Base-by-base conservation (phyloP, 2,329 filamentous ascomycete genomes). In the Cercospora sp. region DNA sequence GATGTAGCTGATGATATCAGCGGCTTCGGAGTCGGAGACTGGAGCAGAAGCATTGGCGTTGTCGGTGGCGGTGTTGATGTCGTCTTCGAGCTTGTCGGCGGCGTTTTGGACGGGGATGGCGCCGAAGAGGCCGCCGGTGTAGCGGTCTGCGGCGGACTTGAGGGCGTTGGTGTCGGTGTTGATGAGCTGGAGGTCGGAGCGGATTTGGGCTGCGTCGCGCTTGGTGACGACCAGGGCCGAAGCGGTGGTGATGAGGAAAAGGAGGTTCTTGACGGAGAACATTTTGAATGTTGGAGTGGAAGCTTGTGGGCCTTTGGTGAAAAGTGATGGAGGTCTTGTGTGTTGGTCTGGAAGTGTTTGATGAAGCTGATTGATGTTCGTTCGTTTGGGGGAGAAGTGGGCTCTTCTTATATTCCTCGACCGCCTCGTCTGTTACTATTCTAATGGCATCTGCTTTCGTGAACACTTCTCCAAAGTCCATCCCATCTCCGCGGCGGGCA, bases 1-100 rank as follows among this genome's bases (percentile, higher is more conserved):
- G 68, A 72, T 73, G 60, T 70, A 68, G 62, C 66, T 60, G 23
- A 72, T 70, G 60, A 72, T 66, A 42, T 64, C 53, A 30, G 70
- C 63, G n/a, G 66, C 67, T 2, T 71, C 71, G 12, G 62, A 31
- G 12, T 61, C 69, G 48, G 53, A 64, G 30, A 72, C 66, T 10
- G 62, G 48, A 23, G 36, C 62, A 64, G 60, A 62, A 30, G 42
- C 64, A 12, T 69, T 48, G 26, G 71, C 71, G 53, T 69, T 62
- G 30, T 26, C 61, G 31, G 63, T 72, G 66, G 71, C 68, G 57
- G 60, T 45, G 42, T 72, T 69, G 66, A 72, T 66, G 63, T 71
- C 70, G 42, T 70, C 65, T 31, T 71, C 65, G 42, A 71, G 61
- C 8, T 42, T 64, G 69, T 51, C 59, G 23, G 66, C 67, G n/a